Evolutionary conservation across 768 basidiomycete genomes (phyloP), one percentile per base, ranked within the genome.

Genomic region (Suillus clintonianus): DNA sequence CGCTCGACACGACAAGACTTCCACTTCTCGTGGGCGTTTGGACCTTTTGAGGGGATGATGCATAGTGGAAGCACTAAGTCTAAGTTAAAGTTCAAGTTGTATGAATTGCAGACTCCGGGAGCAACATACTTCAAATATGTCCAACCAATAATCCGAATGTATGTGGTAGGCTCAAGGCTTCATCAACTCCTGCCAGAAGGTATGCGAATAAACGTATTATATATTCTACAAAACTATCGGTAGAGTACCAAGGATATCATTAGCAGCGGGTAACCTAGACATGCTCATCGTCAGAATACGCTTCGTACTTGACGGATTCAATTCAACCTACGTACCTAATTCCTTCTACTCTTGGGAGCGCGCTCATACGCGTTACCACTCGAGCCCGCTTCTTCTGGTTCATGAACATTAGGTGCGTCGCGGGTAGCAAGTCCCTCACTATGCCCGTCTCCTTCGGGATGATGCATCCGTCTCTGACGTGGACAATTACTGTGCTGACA

Each of bases 311-410:
- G 36, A 55, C 36, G 36, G 24, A n/a, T 36, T 36, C 34, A 54
- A 34, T 10, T n/a, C n/a, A n/a, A n/a, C 27, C 10, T 4, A 19
- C 56, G 15, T 27, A 57, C 56, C 48, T 65, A 36, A 24, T 39
- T 58, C n/a, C 39, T 39, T 39, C 62, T 70, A 56, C 62, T 60
- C 71, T 79, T 67, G 58, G 74, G 53, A 72, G 78, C 65, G 34
- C 68, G 76, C 70, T 87, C 86, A 65, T 87, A 87, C 0, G 84
- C 84, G 68, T 87, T 87, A 24, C 72, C 71, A 42, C 80, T 76
- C 22, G 73, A 65, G 9, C 62, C 65, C 6, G 59, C 64, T 4
- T 63, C 60, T 41, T 63, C 45, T 13, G 65, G 64, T 57, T 70
- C 67, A 30, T 76, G 71, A 13, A 76, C 48, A 15, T 59, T 59